phyloP scores from a whole-genome alignment of 169 alveolate genomes.

The Cryptosporidium parvum region DNA sequence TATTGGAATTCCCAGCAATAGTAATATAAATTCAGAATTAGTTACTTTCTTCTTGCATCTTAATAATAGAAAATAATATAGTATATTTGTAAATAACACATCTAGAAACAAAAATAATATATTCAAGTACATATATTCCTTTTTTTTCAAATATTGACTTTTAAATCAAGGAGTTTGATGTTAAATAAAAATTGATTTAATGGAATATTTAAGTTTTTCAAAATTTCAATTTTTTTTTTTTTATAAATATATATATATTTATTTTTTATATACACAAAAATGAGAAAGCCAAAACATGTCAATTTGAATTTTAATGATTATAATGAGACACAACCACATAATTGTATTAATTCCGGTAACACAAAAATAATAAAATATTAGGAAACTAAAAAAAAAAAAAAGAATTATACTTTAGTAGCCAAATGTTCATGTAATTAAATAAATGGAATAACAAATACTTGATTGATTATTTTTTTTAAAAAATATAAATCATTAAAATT shows the following conservation, averaged over 20 bases:
- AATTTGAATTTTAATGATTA: too few relatives aligned
- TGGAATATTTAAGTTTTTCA: not conserved
- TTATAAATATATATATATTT: too few relatives aligned
- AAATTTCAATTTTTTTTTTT: too few relatives aligned
- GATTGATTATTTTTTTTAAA: too few relatives aligned
- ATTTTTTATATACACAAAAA: not conserved
- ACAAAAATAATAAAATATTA: too few relatives aligned
- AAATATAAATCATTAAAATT: too few relatives aligned
- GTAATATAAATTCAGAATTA: not conserved
- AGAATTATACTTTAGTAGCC: too few relatives aligned
- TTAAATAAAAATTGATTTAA: too few relatives aligned
- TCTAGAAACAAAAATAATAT: conserved; percentile 8
- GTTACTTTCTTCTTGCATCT: not conserved
- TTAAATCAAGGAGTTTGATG: too few relatives aligned
- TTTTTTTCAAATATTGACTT: too few relatives aligned
- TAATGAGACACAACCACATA: not conserved
- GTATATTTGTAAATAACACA: not conserved
- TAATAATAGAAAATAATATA: not conserved
- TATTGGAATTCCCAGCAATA: not conserved
- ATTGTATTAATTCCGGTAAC: not conserved
- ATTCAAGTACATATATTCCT: not conserved
- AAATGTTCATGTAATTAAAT: too few relatives aligned
- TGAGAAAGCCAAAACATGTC: not conserved
- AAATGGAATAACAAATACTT: not conserved
- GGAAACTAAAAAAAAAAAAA: too few relatives aligned